Evolutionary conservation across 1,284 basidiomycete genomes (phyloP).

Genomic region (Chondrostereum purpureum): DNA sequence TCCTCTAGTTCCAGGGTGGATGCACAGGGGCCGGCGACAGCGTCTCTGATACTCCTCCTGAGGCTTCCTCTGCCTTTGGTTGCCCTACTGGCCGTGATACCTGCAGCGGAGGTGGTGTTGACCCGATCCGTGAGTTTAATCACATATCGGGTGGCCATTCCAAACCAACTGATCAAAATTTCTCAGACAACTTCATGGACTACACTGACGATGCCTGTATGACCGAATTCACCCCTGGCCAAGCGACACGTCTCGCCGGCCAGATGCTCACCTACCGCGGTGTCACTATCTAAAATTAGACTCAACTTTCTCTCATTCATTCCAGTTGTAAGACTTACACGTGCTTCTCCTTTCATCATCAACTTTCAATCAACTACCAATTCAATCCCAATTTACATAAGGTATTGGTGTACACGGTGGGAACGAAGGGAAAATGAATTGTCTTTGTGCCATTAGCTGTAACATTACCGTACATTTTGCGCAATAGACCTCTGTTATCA

Average conservation of each 20-base stretch:
- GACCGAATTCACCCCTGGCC: slow-evolving; percentile 28
- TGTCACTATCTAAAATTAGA: slow-evolving; percentile 25
- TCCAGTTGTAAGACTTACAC: too few relatives aligned
- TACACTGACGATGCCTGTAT: slow-evolving; percentile 31
- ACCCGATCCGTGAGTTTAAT: slow-evolving; percentile 26
- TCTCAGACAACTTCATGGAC: slow-evolving; percentile 5
- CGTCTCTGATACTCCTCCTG: slow-evolving; percentile 33
- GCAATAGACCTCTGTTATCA: too few relatives aligned
- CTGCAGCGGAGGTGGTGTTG: slow-evolving; percentile 21
- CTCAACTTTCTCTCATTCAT: too few relatives aligned
- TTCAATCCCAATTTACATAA: too few relatives aligned
- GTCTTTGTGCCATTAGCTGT: too few relatives aligned
- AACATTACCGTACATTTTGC: too few relatives aligned
- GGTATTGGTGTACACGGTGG: too few relatives aligned
- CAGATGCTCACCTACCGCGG: slow-evolving; percentile 23
- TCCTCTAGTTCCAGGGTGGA: slow-evolving; percentile 24
- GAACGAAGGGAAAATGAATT: too few relatives aligned
- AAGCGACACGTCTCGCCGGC: slow-evolving; percentile 21
- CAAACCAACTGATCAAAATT: too few relatives aligned
- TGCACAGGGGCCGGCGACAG: slow-evolving; percentile 31
- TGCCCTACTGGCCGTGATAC: slow-evolving; percentile 28
- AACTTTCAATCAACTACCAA: too few relatives aligned
- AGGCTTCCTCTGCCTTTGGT: slow-evolving; percentile 25
- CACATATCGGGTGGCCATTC: too few relatives aligned
- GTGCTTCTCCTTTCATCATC: too few relatives aligned